These are phyloP conservation scores for Kurtzmaniella cleridarum DNA, from an alignment of 805 yeast species.

Conservation along the genomic window DNA sequence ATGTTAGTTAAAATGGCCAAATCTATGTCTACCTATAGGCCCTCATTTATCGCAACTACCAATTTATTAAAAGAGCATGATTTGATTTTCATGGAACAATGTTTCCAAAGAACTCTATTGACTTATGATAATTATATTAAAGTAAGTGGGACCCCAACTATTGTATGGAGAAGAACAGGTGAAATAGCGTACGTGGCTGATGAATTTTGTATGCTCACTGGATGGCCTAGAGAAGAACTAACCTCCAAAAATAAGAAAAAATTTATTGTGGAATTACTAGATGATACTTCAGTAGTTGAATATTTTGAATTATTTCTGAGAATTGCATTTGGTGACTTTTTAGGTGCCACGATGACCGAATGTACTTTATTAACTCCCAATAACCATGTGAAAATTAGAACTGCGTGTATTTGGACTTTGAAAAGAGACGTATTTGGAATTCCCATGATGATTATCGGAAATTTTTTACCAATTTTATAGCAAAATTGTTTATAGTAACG, in stretches of 20 bases:
- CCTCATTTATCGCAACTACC: slow-evolving; percentile 89
- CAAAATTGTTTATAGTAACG: not conserved
- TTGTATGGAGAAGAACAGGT: slow-evolving; percentile 94
- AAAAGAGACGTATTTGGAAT: slow-evolving; percentile 94
- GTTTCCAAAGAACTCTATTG: slow-evolving; percentile 85
- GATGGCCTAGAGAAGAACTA: slow-evolving; percentile 76
- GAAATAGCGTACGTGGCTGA: slow-evolving; percentile 94
- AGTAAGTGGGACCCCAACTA: slow-evolving; percentile 87
- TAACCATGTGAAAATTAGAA: slow-evolving; percentile 52
- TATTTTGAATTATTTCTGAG: slow-evolving; percentile 81
- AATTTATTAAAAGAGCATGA: slow-evolving; percentile 86
- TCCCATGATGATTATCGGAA: slow-evolving; percentile 95
- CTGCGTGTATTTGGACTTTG: slow-evolving; percentile 87
- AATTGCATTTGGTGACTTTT: slow-evolving; percentile 85
- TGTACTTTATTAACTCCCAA: slow-evolving; percentile 68
- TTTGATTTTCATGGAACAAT: slow-evolving; percentile 90
- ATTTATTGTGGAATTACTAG: slow-evolving; percentile 78
- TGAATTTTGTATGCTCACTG: slow-evolving; percentile 85
- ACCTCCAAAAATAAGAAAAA: slow-evolving; percentile 51
- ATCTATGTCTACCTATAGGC: slow-evolving; percentile 85
- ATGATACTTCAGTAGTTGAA: slow-evolving; percentile 79
- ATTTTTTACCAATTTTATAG: slow-evolving; percentile 72
- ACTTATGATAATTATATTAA: slow-evolving; percentile 84
- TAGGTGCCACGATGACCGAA: slow-evolving; percentile 80
- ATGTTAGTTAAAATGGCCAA: slow-evolving; percentile 79